A percentile compares a stretch with the other conserved stretches of the same genome.
phyloP scores from a whole-genome alignment of 2,329 filamentous ascomycete species.

The Arthroderma sp. region DNA sequence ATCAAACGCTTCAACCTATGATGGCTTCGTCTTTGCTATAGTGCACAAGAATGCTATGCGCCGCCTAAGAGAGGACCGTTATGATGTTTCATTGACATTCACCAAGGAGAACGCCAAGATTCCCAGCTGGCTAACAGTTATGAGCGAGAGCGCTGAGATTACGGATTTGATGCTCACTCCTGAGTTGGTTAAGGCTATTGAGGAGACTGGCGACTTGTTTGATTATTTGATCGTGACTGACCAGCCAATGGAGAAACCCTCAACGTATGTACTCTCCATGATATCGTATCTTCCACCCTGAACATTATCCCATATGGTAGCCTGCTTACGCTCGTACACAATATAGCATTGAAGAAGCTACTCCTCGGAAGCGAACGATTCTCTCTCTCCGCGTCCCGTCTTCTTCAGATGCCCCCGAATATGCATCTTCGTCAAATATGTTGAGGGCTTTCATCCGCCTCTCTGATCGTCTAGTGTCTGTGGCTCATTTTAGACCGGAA shows the following conservation, averaged over 20 bases:
- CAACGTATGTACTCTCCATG: constrained; percentile 50
- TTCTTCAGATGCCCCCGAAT: constrained; percentile 60
- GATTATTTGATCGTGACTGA: constrained; percentile 85
- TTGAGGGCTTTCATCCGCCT: constrained; percentile 74
- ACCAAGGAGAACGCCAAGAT: constrained; percentile 90
- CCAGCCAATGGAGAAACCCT: constrained; percentile 76
- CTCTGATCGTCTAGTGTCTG: constrained; percentile 65
- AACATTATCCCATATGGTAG: neutral
- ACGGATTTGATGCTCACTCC: constrained; percentile 75
- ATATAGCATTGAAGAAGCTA: constrained; percentile 65
- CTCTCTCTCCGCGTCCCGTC: constrained; percentile 58
- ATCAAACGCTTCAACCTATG: constrained; percentile 52
- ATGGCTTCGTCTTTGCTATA: constrained; percentile 87
- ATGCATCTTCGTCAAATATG: constrained; percentile 56
- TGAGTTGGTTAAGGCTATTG: constrained; percentile 71
- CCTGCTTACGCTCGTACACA: constrained; percentile 3
- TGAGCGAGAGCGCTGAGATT: constrained; percentile 94
- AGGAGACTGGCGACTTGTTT: constrained; percentile 64
- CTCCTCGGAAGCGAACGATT: constrained; percentile 74
- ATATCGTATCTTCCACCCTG: neutral
- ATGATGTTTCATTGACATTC: constrained; percentile 82
- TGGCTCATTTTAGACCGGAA: constrained; percentile 78
- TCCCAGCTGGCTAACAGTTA: constrained; percentile 78
- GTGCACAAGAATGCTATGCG: constrained; percentile 95
- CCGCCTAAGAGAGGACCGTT: constrained; percentile 76